phyloP scores from a whole-genome alignment of 2,329 filamentous ascomycete genomes.

The Beauveria caledonica region DNA sequence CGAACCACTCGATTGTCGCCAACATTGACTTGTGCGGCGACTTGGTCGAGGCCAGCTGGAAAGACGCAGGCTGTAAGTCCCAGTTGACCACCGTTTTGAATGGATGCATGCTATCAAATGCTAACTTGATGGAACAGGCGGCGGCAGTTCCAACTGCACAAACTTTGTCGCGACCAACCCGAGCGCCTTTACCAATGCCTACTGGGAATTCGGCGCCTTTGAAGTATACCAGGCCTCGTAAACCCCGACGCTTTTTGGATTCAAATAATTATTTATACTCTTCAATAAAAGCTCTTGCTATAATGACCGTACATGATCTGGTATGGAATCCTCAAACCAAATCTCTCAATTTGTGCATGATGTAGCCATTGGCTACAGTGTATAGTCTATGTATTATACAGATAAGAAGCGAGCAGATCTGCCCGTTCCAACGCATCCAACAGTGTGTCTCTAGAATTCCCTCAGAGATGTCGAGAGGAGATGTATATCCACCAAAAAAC shows the following conservation, averaged over 20 bases:
- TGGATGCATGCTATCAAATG: neutral
- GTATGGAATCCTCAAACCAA: neutral
- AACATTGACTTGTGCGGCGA: slow-evolving; percentile 60
- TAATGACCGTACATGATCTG: neutral
- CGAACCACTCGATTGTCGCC: slow-evolving; percentile 56
- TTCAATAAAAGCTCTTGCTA: neutral
- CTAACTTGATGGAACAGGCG: slow-evolving; percentile 29
- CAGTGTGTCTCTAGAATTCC: neutral
- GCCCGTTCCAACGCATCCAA: neutral
- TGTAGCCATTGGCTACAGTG: slow-evolving; percentile 15
- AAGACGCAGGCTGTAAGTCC: slow-evolving; percentile 35
- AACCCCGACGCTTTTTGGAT: neutral
- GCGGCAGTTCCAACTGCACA: slow-evolving; percentile 46
- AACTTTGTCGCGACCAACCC: slow-evolving; percentile 51
- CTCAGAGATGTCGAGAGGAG: slow-evolving; percentile 13
- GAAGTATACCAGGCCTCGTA: slow-evolving; percentile 41
- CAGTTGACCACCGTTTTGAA: too few relatives aligned
- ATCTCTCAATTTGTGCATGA: too few relatives aligned
- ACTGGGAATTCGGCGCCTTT: slow-evolving; percentile 57
- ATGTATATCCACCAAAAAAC: slow-evolving; percentile 20
- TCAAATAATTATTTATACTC: neutral
- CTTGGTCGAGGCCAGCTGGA: slow-evolving; percentile 40
- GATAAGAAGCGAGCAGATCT: slow-evolving; percentile 13
- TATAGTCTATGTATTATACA: slow-evolving; percentile 22
- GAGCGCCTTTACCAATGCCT: slow-evolving; percentile 48